phyloP scores from a whole-genome alignment of 768 basidiomycete species.

The Lentinula sp. region DNA sequence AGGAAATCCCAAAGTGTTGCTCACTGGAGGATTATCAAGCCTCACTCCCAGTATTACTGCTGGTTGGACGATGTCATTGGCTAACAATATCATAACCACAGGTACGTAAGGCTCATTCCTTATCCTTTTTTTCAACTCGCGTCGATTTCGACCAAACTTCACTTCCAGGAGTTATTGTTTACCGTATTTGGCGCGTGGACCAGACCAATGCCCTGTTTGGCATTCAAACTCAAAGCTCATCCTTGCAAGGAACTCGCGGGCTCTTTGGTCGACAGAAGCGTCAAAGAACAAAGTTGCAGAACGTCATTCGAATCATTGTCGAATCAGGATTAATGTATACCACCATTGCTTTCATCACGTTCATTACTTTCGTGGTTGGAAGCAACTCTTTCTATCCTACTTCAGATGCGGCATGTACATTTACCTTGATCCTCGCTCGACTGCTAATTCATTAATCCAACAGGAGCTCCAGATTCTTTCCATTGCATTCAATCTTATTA shows the following conservation, averaged over 20 bases:
- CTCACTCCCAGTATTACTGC: constrained; percentile 3
- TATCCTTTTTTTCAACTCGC: neutral
- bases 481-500: constrained; percentile 12
- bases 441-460: neutral
- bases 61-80: constrained; percentile 5
- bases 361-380: constrained; percentile 1
- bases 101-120: neutral
- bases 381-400: constrained; percentile 8
- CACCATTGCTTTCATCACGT: constrained; percentile 5
- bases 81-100: constrained; percentile 8
- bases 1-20: neutral
- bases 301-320: constrained; percentile 10
- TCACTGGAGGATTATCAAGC: neutral
- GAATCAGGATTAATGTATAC: constrained; percentile 12
- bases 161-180: constrained; percentile 7
- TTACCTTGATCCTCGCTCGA: neutral
- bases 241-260: neutral
- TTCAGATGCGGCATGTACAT: neutral
- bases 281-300: constrained; percentile 5
- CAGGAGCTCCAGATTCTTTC: constrained; percentile 8
- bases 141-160: neutral
- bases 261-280: neutral
- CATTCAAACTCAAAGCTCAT: neutral
- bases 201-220: neutral
- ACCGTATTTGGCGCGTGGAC: constrained; percentile 10